Percentiles rank a stretch among this genome's conserved stretches.
Conservation (phyloP, 2,329 filamentous ascomycete species). For the Trichophyton schoenleinii region DNA sequence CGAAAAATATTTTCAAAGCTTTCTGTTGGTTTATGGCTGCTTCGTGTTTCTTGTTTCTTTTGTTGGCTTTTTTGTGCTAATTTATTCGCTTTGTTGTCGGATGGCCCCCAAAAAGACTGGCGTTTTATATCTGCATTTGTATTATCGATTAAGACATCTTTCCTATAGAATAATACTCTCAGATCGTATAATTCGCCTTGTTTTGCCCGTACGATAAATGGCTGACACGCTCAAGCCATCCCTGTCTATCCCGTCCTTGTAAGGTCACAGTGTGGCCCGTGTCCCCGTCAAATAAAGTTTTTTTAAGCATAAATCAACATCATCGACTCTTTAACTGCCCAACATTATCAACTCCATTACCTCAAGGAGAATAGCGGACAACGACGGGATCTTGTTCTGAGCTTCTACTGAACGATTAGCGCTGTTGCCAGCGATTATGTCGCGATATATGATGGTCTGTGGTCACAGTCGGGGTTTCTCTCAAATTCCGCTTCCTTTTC, state of each 20-base stretch:
- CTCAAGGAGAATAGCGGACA: not conserved
- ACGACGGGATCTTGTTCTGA: not conserved
- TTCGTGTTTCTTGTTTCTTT: not conserved
- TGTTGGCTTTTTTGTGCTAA: not conserved
- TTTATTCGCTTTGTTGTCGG: not conserved
- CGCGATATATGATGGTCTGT: not conserved
- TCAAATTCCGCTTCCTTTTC: not conserved
- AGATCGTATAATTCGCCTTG: too few species aligned
- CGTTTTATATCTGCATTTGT: conserved; percentile 1
- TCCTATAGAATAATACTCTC: too few species aligned
- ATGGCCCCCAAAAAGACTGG: not conserved
- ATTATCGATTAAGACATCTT: not conserved
- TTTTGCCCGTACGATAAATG: not conserved
- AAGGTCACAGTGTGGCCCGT: not conserved
- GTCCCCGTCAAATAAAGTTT: not conserved
- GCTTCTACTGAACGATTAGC: not conserved
- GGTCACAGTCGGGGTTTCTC: not conserved
- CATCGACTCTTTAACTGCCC: not conserved
- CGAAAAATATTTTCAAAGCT: not conserved
- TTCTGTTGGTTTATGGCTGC: not conserved
- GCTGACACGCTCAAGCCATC: not conserved
- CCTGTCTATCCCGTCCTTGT: not conserved
- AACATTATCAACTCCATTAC: too few species aligned
- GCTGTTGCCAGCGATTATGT: not conserved
- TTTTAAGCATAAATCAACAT: conserved; percentile 4